Base-by-base conservation (phyloP, 2,329 filamentous ascomycete genomes). In the Alternaria tenuissima region DNA sequence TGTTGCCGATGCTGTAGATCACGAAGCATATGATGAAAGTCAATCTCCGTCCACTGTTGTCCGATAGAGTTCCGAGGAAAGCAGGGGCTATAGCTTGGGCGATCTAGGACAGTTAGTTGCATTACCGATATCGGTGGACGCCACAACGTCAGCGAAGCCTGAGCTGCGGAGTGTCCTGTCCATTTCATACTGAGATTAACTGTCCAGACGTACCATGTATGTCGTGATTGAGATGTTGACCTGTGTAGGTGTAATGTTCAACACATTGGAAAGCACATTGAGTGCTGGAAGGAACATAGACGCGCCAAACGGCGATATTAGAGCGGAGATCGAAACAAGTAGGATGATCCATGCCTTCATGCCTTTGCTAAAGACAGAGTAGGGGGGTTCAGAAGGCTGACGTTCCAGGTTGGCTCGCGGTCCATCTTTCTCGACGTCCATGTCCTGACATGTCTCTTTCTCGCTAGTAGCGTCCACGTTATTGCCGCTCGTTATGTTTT, bases 31-130 rank as follows among this genome's bases (percentile, higher is more conserved):
- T 65, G 32, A 86, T 74, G 69, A 86, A 86, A 1, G 83, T 82
- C 3, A 85, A 79, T 60, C 85, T 75, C 61, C 85, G 78, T 11
- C 85, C 85, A 39, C 79, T 81, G 52, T 79, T 83, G 64, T 86
- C 85, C 1, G 84, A 82, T 61, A 86, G 80, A 43, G 82, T 81
- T 3, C 81, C 85, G 34, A 86, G 78, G 30, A 86, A 79, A 34
- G 84, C 81, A 24, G 84, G 84, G 1, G 84, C 82, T 14, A 87
- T 76, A 1, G 83, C 86, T 80, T 87, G 85, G 7, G 74, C 71
- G 32, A 77, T 71, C 73, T 76, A 20, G 8, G 1, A 18, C 4
- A 4, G 46, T 74, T 34, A 73, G 64, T 36, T 34, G 2, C 9
- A 34, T 32, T 24, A 38, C 22, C 14, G 22, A 24, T 22, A 12